Percentiles rank a stretch among this genome's conserved stretches.
Evolutionary conservation across 495 filamentous ascomycete species (phyloP).

Genomic region (Chaetomidium leptoderma): DNA sequence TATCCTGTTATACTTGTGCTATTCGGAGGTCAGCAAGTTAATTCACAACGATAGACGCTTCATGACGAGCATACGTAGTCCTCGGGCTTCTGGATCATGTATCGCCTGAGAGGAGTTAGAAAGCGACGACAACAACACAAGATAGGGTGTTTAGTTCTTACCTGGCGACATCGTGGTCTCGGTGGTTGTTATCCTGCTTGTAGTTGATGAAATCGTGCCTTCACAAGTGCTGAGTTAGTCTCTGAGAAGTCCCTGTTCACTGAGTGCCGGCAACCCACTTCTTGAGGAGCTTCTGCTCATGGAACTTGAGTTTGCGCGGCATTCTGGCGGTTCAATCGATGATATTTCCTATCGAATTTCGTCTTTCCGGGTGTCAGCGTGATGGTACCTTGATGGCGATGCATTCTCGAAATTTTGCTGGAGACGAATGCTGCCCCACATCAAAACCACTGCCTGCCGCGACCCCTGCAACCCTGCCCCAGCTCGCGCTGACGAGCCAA

Average conservation of each 20-base stretch:
- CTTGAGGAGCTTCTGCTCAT: conserved; percentile 32
- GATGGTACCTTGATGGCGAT: conserved; percentile 9
- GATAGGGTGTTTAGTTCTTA: neutral
- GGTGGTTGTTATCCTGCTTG: conserved; percentile 80
- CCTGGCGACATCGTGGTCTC: conserved; percentile 64
- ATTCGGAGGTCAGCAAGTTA: conserved; percentile 32
- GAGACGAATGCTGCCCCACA: conserved; percentile 20
- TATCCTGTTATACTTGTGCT: conserved; percentile 81
- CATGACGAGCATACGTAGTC: conserved; percentile 54
- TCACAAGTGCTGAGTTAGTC: conserved; percentile 26
- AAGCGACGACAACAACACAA: neutral
- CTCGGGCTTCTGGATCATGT: conserved; percentile 78
- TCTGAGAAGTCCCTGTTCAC: neutral
- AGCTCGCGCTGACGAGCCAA: no score
- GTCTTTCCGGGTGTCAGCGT: neutral
- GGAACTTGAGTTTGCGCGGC: conserved; percentile 85
- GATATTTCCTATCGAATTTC: neutral
- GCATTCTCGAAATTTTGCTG: conserved; percentile 18
- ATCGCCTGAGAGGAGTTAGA: conserved; percentile 52
- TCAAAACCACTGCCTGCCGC: conserved; percentile 11
- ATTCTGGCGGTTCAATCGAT: conserved; percentile 45
- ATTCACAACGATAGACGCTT: neutral
- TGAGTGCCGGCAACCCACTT: conserved; percentile 7
- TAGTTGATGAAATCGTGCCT: conserved; percentile 97
- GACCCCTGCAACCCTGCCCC: conserved; percentile 8